Evolutionary conservation across 345 rosid species (phyloP).

Genomic region (Bretschneidera sinensis): DNA sequence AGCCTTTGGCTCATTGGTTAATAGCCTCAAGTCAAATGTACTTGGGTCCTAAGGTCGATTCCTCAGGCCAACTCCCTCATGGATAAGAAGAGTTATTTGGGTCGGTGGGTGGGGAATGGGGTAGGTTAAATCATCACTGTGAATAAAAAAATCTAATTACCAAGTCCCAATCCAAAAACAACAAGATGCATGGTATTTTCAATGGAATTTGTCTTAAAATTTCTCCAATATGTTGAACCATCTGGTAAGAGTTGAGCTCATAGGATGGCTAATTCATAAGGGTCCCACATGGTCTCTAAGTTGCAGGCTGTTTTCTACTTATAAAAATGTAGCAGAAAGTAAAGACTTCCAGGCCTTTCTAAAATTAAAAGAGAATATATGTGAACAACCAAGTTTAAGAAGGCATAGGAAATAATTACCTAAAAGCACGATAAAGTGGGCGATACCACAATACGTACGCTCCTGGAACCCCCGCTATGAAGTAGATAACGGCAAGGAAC

Average conservation of each 20-base stretch:
- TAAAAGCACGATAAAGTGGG: conserved; percentile 89
- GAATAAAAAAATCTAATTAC: no score
- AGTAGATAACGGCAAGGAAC: conserved; percentile 92
- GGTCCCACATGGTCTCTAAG: neutral
- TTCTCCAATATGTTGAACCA: no score
- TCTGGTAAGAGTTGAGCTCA: no score
- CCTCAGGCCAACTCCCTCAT: no score
- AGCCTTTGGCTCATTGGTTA: no score
- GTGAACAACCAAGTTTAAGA: neutral
- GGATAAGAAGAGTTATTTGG: no score
- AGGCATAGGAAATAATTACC: conserved; percentile 31
- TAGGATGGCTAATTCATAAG: neutral
- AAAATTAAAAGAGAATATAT: no score
- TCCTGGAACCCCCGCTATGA: conserved; percentile 91
- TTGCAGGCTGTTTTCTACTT: neutral
- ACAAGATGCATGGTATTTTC: neutral
- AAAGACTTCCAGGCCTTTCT: neutral
- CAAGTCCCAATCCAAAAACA: neutral
- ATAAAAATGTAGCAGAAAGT: neutral
- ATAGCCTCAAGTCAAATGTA: no score
- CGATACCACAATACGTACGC: conserved; percentile 94
- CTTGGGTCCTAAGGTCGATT: no score
- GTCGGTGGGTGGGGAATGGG: no score
- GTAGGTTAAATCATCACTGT: no score
- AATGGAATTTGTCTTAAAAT: no score